phyloP scores from a whole-genome alignment of 192 early-diverging fungal species.

The Coemansia sp. region DNA sequence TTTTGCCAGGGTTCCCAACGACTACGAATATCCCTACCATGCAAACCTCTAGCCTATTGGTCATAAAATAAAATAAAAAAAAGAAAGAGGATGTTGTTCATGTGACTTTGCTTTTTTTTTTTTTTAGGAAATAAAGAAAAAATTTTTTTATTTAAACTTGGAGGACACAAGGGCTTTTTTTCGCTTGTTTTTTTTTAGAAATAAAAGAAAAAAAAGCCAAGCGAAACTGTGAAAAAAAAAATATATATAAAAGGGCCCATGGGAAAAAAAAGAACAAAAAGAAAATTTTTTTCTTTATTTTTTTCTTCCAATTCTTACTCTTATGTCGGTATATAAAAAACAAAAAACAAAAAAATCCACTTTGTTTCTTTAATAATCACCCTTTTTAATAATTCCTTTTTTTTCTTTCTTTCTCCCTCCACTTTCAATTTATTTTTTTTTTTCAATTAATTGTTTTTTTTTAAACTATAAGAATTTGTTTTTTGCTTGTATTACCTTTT shows the following conservation, averaged over 20 bases:
- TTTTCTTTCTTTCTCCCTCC: slow-evolving; percentile 2
- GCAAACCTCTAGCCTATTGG: background rate
- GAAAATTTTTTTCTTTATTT: slow-evolving; percentile 6
- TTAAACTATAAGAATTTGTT: background rate
- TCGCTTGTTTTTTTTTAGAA: too few species aligned
- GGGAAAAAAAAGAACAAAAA: slow-evolving; percentile 1
- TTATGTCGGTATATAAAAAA: too few species aligned
- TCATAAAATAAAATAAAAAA: background rate
- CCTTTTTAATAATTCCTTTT: background rate
- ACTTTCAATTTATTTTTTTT: slow-evolving; percentile 4
- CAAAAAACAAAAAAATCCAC: too few species aligned
- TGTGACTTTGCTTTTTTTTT: slow-evolving; percentile 1
- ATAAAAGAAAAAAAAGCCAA: too few species aligned
- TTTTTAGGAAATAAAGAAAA: too few species aligned
- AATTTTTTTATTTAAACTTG: too few species aligned
- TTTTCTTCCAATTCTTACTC: background rate
- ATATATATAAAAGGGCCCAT: too few species aligned
- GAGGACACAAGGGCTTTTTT: too few species aligned
- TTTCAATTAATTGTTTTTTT: background rate
- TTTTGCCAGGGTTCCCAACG: slow-evolving; percentile 63
- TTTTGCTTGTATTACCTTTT: background rate
- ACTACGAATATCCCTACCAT: slow-evolving; percentile 45
- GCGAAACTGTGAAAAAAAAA: too few species aligned
- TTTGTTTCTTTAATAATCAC: too few species aligned
- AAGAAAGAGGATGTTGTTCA: background rate